Evolutionary conservation across 2,329 filamentous ascomycete genomes (phyloP), one percentile per base, ranked within the genome.

Genomic region (Neonectria magnoliae): DNA sequence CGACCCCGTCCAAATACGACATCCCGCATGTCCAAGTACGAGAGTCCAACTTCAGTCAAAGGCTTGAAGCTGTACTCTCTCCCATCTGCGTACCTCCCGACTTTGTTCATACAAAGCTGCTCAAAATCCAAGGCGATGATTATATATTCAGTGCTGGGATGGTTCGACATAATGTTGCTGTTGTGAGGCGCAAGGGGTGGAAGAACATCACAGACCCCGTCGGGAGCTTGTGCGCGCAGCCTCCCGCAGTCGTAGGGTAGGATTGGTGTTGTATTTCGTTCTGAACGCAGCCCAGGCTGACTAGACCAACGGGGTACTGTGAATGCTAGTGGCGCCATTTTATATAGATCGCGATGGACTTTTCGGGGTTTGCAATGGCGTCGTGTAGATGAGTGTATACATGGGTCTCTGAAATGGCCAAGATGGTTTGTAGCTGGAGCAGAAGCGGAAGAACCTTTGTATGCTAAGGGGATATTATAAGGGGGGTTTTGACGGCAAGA

Each of bases 11-110:
- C 45, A 18, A 42, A 25, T 9, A 70, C 3, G 1, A 65, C 52
- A 5, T 63, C 33, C 27, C 68, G 57, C 61, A 70, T 68, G 33
- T 68, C 68, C 1, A 70, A 51, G 18, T 55, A 60, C 8, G 61
- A 47, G 6, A 68, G 22, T 1, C 65, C 65, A 6, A 51, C 56
- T 11, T 68, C 68, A 1, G 64, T 57, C 11, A 68, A n/a, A 11
- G 68, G 59, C 7, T 62, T 36, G 5, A 51, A 54, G 8, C 54
- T 33, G 33, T 59, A 56, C 20, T 57, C 10, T 2, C n/a, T 33
- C 2, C 54, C 64, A 5, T 65, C 33, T 4, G 54, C 13, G 3
- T 48, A 54, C 25, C 5, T 27, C 0, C 55, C 51, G 8, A 50
- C 7, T 18, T 67, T 62, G 16, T n/a, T 27, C 38, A 45, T 45